Percentiles rank a stretch among this genome's conserved stretches.
phyloP scores from a whole-genome alignment of 768 basidiomycete genomes.

The Tricholoma hemisulphureum region DNA sequence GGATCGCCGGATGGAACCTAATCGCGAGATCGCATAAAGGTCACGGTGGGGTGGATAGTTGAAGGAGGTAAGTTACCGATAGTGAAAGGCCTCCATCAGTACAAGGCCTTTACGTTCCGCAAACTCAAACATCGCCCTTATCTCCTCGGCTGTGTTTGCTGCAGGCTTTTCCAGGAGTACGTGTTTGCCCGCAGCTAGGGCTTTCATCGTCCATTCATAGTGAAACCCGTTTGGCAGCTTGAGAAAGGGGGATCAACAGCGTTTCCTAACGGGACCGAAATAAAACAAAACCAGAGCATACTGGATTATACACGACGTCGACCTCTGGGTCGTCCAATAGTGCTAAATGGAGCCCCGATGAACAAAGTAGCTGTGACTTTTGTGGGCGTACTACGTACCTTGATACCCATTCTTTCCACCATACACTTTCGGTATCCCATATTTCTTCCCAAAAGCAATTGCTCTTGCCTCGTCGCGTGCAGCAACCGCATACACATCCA shows the following conservation, averaged over 20 bases:
- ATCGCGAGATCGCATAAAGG: neutral
- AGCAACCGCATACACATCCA: slow-evolving; percentile 53
- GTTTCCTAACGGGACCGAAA: too few species aligned
- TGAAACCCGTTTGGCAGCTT: slow-evolving; percentile 60
- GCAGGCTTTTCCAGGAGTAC: slow-evolving; percentile 65
- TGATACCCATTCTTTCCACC: slow-evolving; percentile 47
- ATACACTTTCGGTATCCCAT: slow-evolving; percentile 44
- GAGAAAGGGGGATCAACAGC: slow-evolving; percentile 6
- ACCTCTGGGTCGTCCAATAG: slow-evolving; percentile 46
- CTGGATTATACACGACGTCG: slow-evolving; percentile 40
- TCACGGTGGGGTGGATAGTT: slow-evolving; percentile 8
- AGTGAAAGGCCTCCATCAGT: slow-evolving; percentile 62
- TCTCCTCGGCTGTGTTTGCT: slow-evolving; percentile 47
- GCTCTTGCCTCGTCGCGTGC: slow-evolving; percentile 48
- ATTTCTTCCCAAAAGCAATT: slow-evolving; percentile 47
- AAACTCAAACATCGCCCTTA: slow-evolving; percentile 45
- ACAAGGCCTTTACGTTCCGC: slow-evolving; percentile 47
- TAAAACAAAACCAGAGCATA: slow-evolving; percentile 33
- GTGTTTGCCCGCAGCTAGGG: slow-evolving; percentile 60
- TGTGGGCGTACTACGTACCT: slow-evolving; percentile 27
- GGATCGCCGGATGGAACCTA: slow-evolving; percentile 63
- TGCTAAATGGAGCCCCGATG: slow-evolving; percentile 22
- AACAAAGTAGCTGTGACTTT: neutral
- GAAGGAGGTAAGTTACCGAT: slow-evolving; percentile 29
- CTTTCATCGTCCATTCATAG: slow-evolving; percentile 66